Conservation (phyloP, 495 filamentous ascomycete species). For the Daldinia childiae region DNA sequence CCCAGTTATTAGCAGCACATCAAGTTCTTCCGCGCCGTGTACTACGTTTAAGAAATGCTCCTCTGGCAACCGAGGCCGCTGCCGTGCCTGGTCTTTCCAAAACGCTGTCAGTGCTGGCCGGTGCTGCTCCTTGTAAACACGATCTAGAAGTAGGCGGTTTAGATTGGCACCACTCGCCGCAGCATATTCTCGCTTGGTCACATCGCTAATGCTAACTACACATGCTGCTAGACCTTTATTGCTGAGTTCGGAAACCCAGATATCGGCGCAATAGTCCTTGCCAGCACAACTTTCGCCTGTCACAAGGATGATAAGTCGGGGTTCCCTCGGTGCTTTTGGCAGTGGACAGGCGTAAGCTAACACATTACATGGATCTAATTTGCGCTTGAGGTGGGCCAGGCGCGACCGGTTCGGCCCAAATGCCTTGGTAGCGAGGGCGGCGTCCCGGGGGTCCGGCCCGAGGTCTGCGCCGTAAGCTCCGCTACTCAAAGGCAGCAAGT, state of each 20-base stretch:
- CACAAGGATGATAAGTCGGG: conserved; percentile 67
- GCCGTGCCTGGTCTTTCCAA: conserved; percentile 59
- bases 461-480: conserved; percentile 71
- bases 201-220: conserved; percentile 68
- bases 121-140: conserved; percentile 71
- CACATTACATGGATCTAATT: conserved; percentile 61
- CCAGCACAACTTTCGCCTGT: conserved; percentile 67
- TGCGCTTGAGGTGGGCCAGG: conserved; percentile 63
- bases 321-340: conserved; percentile 50
- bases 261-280: conserved; percentile 68
- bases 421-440: conserved; percentile 60
- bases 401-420: conserved; percentile 65
- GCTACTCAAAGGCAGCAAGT: conserved; percentile 60
- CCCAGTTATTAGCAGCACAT: conserved; percentile 71
- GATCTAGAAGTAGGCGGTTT: conserved; percentile 59
- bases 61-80: conserved; percentile 60
- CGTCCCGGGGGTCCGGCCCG: conserved; percentile 69
- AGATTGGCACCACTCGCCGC: conserved; percentile 61
- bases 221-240: conserved; percentile 53
- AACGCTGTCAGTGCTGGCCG: conserved; percentile 63
- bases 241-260: conserved; percentile 61
- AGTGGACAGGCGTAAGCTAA: conserved; percentile 67
- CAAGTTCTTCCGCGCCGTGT: conserved; percentile 53
- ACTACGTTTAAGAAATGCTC: conserved; percentile 66
- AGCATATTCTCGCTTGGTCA: conserved; percentile 68